Evolutionary conservation across 2,329 filamentous ascomycete species (phyloP), one percentile per base, ranked within the genome.

Genomic region (Pestalotiopsis sp.): DNA sequence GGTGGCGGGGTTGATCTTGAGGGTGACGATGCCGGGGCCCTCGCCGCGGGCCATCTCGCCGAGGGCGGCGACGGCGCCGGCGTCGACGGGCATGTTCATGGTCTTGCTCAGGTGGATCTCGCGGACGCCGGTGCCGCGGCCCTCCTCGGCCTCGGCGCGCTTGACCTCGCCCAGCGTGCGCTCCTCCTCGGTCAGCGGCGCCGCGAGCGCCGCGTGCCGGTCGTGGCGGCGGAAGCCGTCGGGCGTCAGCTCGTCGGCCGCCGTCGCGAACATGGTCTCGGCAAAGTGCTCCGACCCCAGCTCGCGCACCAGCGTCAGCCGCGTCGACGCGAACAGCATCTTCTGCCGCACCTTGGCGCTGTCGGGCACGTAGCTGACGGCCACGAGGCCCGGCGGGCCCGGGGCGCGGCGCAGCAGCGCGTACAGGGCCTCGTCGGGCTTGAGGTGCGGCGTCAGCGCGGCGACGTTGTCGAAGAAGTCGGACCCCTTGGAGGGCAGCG

Each of bases 271-370:
- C 57, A 95, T 84, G 27, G 88, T 92, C 78, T 95, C 92, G 65
- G 91, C 84, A 80, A 96, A 95, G 75, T 93, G 87, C 78, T 96
- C 93, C 66, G 89, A 88, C 60, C 93, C 93, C 11, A 96, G 85
- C 80, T 95, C 92, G 57, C 93, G 88, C 64, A 91, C 87, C 1
- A 96, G 85, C 0, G 92, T 93, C 74, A 95, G 84, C 11, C 92
- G 88, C 36, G 93, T 95, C 27, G 90, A 88, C 5, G 93, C 93
- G 79, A 95, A 95, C 25, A 96, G 87, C 91, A 93, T 96, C 85
- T 96, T 96, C 78, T 94, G 91, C 52, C 93, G 90, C 68, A 96
- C 93, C 36, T 91, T 92, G 52, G 93, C 93, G 1, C 88, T 78
- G 79, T 95, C 92, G 31, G 93, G 93, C 5, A 96, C 90, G 79